Base-by-base conservation (phyloP, 768 basidiomycete genomes). In the Mycena indigotica region DNA sequence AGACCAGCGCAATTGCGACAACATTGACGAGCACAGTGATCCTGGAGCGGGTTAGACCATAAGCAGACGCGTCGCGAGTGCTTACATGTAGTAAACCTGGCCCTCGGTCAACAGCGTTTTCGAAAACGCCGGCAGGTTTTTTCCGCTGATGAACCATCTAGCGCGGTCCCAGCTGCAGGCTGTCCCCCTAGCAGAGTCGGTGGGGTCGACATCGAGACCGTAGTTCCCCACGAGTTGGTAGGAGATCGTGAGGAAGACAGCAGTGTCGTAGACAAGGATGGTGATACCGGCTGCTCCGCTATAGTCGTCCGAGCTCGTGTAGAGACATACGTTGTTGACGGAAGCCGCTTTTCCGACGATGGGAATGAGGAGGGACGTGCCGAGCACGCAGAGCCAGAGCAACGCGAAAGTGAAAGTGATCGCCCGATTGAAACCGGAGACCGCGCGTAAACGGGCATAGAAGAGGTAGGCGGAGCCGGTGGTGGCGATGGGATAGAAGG, bases 51-150 rank as follows among this genome's bases (percentile, higher is more conserved):
- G n/a, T n/a, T n/a, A n/a, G n/a, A n/a, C n/a, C n/a, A n/a, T n/a
- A n/a, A n/a, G n/a, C n/a, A n/a, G n/a, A n/a, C n/a, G n/a, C n/a
- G n/a, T n/a, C n/a, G n/a, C n/a, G n/a, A n/a, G n/a, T n/a, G 68
- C 72, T 38, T 52, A 75, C 75, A 71, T 32, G 51, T 71, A 74
- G 49, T 73, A 75, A 12, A 61, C 56, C 50, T 72, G 73, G 1
- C 73, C 70, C 12, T 72, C 73, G 21, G 60, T 62, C 17, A 73
- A 52, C 3, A 73, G 39, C 2, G 65, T 57, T 35, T 57, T 66
- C 2, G 68, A 66, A 17, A 72, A 67, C 5, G 54, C 57, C 2
- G 75, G 71, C 4, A 74, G 46, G 29, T 66, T 63, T 25, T 57
- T 55, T 2, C 69, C 72, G 28, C 26, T 48, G 15, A 67, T 54